Evolutionary conservation across 129 eudicot species (phyloP), one percentile per base, ranked within the genome.

Genomic region (Pittosporum tobira): DNA sequence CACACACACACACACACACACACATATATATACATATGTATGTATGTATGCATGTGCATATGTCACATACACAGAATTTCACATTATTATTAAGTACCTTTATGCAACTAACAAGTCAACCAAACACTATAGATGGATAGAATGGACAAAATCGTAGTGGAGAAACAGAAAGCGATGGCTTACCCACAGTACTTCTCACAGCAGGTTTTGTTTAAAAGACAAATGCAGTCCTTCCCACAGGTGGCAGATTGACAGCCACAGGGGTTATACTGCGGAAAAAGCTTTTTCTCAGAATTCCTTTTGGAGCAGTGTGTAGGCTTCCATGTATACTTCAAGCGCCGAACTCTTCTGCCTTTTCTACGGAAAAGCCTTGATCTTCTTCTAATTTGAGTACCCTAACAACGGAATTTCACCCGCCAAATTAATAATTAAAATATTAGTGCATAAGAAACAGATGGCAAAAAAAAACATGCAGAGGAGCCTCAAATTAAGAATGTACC

Each of bases 131-230:
- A 48, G 16, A 31, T 4, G 37, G 23, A 38, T 18, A 37, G 3
- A 37, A 5, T 11, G 38, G 24, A 34, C 18, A 15, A 21, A 46
- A 26, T 14, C 43, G 43, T 50, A 25, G 34, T 25, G 18, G 25
- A 16, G 24, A 73, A 23, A 26, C 2, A n/a, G n/a, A n/a, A n/a
- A n/a, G n/a, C 37, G 22, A 40, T 46, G 30, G 12, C 94, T 63
- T 69, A 93, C 99, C 99, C 99, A 21, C 99, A 93, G 69, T 93
- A 93, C 73, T 93, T 93, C 59, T 93, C 99, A 71, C 99, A 93
- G 71, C 91, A 77, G 25, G 99, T 93, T 53, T 88, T 88, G 60
- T 75, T 93, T 40, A 87, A 78, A 72, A 74, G 76, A 63, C 99
- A 93, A 46, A 90, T 74, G 67, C 99, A 93, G 62, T 85, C 87